A percentile compares a stretch with the other conserved stretches of the same genome.
Evolutionary conservation across 306 rosid genomes (phyloP).

Genomic region (Adenanthera pavonina): DNA sequence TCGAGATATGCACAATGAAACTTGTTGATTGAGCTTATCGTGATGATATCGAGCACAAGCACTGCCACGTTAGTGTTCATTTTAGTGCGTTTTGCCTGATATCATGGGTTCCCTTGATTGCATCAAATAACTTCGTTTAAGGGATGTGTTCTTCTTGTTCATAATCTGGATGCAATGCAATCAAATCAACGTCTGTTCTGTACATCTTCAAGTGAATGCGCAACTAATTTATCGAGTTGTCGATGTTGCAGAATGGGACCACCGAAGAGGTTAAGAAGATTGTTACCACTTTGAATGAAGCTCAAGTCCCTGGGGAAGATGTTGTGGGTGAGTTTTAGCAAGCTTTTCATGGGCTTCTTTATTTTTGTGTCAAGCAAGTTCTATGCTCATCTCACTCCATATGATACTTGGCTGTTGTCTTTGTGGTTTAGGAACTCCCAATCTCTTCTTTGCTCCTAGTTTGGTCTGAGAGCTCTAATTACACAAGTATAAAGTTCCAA

Average conservation of each 20-base stretch:
- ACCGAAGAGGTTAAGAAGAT: conserved; percentile 84
- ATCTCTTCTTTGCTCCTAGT: background rate
- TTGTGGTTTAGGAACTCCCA: conserved; percentile 21
- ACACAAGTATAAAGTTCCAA: background rate
- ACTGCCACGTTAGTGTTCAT: background rate
- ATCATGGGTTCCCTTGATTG: background rate
- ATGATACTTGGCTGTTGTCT: background rate
- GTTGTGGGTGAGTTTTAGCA: conserved; percentile 68
- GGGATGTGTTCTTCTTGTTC: conserved; percentile 28
- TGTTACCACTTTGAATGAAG: conserved; percentile 68
- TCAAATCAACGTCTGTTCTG: background rate
- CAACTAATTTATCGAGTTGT: conserved; percentile 16
- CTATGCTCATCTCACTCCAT: conserved; percentile 5
- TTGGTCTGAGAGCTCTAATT: conserved; percentile 9
- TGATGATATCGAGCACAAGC: background rate
- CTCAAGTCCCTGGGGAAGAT: conserved; percentile 76
- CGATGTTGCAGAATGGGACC: conserved; percentile 71
- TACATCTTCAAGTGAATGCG: background rate
- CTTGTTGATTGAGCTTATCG: background rate
- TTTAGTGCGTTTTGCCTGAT: background rate
- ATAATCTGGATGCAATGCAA: background rate
- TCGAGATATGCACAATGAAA: background rate
- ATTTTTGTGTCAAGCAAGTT: background rate
- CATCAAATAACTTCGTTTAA: background rate
- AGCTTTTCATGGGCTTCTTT: background rate